Evolutionary conservation across 768 basidiomycete species (phyloP), one percentile per base, ranked within the genome.

Genomic region (Russula vinacea): DNA sequence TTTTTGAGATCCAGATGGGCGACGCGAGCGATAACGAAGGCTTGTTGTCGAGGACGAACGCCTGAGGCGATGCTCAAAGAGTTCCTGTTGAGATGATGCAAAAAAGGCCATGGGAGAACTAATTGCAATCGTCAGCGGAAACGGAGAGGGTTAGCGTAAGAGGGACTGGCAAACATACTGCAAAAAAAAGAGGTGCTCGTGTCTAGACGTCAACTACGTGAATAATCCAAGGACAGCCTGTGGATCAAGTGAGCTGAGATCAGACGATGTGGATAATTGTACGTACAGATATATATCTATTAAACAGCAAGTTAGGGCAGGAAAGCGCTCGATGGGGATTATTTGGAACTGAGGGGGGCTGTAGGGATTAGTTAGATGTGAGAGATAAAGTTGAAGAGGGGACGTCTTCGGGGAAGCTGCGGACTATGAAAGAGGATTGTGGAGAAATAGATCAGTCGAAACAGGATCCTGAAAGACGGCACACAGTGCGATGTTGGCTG

Each of bases 71-170:
- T 66, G 37, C 37, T 57, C 64, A 33, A 50, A 39, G 6, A 67
- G 1, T 45, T 68, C 68, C 37, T 52, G 63, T 52, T 47, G 59
- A 8, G 66, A 44, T 29, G 66, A 67, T 13, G 62, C 58, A 45
- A 68, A 62, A 44, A 69, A 69, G 10, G 66, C 62, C 68, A 69
- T 69, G 57, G 29, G 49, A 42, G 33, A 47, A 52, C 39, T 35
- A 19, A 9, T 60, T 47, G 37, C 65, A 7, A 26, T 40, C 7
- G 62, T 62, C n/a, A 45, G 58, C 13, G 10, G 8, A 37, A 14
- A 44, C 3, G 37, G n/a, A 17, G 26, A 22, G 29, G 14, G 1
- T 32, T 40, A n/a, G n/a, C 1, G 40, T 22, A 52, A 33, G 45
- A 4, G 39, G 17, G 10, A 17, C 26, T 3, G 19, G 33, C 32